Evolutionary conservation across 768 basidiomycete species (phyloP).

Genomic region (Erythrobasidium yunnanense): DNA sequence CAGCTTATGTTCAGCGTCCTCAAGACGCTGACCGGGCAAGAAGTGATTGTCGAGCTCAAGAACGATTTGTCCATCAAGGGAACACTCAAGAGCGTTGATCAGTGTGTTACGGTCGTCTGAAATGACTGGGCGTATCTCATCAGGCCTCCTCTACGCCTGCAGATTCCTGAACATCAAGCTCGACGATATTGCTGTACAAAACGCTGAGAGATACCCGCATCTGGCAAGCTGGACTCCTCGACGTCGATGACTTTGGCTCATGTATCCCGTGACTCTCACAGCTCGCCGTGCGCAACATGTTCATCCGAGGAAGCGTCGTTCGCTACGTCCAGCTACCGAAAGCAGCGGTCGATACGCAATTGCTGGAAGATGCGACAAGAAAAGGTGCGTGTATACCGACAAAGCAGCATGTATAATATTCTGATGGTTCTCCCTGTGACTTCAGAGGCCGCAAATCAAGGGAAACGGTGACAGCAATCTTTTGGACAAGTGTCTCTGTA

Average conservation of each 20-base stretch:
- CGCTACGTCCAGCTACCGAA: conserved; percentile 91
- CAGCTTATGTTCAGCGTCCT: conserved; percentile 95
- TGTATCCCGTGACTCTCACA: conserved; percentile 40
- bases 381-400: conserved; percentile 53
- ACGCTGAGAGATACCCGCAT: conserved; percentile 88
- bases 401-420: background rate
- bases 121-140: background rate
- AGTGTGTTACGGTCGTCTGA: conserved; percentile 47
- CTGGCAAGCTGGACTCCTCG: conserved; percentile 55
- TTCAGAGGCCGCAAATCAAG: conserved; percentile 16
- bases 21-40: conserved; percentile 92
- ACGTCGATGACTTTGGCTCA: background rate
- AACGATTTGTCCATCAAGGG: conserved; percentile 96
- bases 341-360: conserved; percentile 83
- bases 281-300: conserved; percentile 99
- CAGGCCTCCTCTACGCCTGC: background rate
- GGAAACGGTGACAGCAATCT: conserved; percentile 21
- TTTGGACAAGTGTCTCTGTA: background rate
- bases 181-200: conserved; percentile 82
- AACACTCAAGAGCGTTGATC: conserved; percentile 91
- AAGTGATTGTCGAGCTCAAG: conserved; percentile 68
- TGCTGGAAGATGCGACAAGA: conserved; percentile 90
- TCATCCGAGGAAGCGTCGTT: conserved; percentile 95
- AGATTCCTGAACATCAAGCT: conserved; percentile 93
- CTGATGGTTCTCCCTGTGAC: background rate